Percentiles rank a stretch among this genome's conserved stretches.
These are phyloP conservation scores for Phytophthora sp. DNA, from an alignment of 352 stramenopile genomes.

Conservation along the genomic window DNA sequence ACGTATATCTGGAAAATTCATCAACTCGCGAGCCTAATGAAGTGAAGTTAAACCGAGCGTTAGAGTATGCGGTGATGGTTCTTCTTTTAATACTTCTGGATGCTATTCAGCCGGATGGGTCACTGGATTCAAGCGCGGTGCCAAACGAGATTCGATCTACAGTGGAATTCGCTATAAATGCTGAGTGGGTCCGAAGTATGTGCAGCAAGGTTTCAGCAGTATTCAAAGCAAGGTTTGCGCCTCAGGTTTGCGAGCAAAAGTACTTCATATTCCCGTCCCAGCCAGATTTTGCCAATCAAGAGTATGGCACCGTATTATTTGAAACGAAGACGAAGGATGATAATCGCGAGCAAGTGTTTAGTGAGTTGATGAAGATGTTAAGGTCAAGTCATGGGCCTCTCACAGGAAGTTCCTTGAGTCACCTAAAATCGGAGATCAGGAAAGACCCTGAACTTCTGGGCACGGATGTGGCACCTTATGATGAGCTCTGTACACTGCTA, in stretches of 20 bases:
- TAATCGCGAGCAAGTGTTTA: constrained; percentile 4
- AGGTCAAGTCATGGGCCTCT: constrained; percentile 6
- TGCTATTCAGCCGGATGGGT: constrained; percentile 24
- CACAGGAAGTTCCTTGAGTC: background rate
- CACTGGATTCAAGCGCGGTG: constrained; percentile 1
- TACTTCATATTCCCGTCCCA: constrained; percentile 19
- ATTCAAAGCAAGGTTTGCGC: constrained; percentile 20
- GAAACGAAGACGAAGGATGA: constrained; percentile 1
- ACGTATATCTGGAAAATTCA: constrained; percentile 6
- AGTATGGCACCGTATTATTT: constrained; percentile 7
- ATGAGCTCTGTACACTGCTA: constrained; percentile 16
- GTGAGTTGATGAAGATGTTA: constrained; percentile 9
- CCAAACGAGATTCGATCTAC: background rate
- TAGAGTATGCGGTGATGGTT: constrained; percentile 32
- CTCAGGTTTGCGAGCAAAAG: background rate
- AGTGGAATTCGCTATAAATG: background rate
- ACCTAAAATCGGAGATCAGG: constrained; percentile 8
- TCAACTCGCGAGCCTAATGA: background rate
- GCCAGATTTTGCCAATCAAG: constrained; percentile 15
- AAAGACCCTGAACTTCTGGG: constrained; percentile 12
- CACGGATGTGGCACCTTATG: background rate
- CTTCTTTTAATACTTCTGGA: constrained; percentile 32
- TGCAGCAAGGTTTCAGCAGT: constrained; percentile 2
- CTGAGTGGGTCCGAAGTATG: background rate
- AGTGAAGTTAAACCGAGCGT: constrained; percentile 5